A percentile compares a stretch with the other conserved stretches of the same genome.
Evolutionary conservation across 140 eudicot genomes (phyloP).

Genomic region (Erigeron philadelphicus): DNA sequence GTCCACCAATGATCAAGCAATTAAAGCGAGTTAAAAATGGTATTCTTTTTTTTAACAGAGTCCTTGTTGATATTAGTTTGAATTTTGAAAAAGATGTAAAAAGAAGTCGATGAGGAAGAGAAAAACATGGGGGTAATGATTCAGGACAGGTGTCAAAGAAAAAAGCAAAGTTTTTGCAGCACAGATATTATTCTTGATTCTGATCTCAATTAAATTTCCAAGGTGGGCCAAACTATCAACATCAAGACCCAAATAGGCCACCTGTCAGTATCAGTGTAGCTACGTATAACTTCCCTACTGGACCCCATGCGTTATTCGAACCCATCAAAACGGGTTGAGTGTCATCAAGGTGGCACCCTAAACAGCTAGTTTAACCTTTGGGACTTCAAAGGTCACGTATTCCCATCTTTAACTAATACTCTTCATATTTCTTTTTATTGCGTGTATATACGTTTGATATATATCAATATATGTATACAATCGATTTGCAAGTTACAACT

Average conservation of each 20-base stretch:
- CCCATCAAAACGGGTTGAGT: conserved; percentile 10
- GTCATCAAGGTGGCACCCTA: conserved; percentile 10
- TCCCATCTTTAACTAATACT: background rate
- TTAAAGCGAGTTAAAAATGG: no score
- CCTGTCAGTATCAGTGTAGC: conserved; percentile 11
- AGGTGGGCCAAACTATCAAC: conserved; percentile 15
- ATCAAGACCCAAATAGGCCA: background rate
- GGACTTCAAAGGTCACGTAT: conserved; percentile 18
- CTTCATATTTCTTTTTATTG: background rate
- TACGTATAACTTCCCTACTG: conserved; percentile 21
- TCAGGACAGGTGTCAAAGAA: conserved; percentile 21
- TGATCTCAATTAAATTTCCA: background rate
- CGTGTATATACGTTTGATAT: no score
- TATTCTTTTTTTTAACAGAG: no score
- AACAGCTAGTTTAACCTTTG: background rate
- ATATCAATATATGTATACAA: no score
- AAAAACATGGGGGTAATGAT: conserved; percentile 12
- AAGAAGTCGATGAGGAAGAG: background rate
- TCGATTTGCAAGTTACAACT: no score
- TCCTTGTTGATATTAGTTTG: background rate
- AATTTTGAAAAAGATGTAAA: background rate
- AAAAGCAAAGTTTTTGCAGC: conserved; percentile 6
- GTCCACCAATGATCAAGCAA: no score
- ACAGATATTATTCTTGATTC: conserved; percentile 1
- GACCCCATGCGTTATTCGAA: conserved; percentile 14